Conservation (phyloP, 208 protist genomes). For the Crithidia brevicula region DNA sequence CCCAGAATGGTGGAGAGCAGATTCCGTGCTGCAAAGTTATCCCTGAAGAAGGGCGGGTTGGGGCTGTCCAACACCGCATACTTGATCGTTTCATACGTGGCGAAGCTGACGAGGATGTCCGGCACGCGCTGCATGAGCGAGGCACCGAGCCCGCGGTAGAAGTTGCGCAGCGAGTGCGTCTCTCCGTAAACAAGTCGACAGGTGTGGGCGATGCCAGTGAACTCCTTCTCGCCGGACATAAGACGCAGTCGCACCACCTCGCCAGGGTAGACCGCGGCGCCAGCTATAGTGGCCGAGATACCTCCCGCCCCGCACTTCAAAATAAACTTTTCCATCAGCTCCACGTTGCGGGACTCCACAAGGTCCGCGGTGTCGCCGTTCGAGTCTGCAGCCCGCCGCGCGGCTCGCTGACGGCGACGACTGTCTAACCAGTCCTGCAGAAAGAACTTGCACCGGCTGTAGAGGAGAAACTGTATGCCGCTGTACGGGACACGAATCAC, state of each 20-base stretch:
- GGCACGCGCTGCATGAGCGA: conserved; percentile 88
- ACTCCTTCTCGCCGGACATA: conserved; percentile 82
- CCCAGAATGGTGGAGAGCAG: conserved; percentile 71
- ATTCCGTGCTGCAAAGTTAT: conserved; percentile 45
- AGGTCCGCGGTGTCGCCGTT: background rate
- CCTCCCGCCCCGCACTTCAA: conserved; percentile 90
- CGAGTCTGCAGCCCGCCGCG: background rate
- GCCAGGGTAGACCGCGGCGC: conserved; percentile 81
- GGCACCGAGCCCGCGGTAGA: conserved; percentile 86
- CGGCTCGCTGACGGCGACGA: conserved; percentile 15
- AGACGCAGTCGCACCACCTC: conserved; percentile 90
- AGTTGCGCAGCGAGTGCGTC: conserved; percentile 79
- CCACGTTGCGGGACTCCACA: conserved; percentile 6
- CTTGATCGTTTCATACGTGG: conserved; percentile 90
- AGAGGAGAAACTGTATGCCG: conserved; percentile 87
- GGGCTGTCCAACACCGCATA: conserved; percentile 68
- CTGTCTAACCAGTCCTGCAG: conserved; percentile 69
- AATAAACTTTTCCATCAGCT: conserved; percentile 74
- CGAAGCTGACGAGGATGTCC: conserved; percentile 88
- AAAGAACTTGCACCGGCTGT: conserved; percentile 80
- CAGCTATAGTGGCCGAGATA: conserved; percentile 79
- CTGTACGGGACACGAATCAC: conserved; percentile 90
- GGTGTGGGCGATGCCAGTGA: conserved; percentile 68
- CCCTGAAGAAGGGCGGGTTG: conserved; percentile 46
- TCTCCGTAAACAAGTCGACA: conserved; percentile 69